Evolutionary conservation across 2,329 filamentous ascomycete genomes (phyloP), one percentile per base, ranked within the genome.

Genomic region (Aspergillus flavus): DNA sequence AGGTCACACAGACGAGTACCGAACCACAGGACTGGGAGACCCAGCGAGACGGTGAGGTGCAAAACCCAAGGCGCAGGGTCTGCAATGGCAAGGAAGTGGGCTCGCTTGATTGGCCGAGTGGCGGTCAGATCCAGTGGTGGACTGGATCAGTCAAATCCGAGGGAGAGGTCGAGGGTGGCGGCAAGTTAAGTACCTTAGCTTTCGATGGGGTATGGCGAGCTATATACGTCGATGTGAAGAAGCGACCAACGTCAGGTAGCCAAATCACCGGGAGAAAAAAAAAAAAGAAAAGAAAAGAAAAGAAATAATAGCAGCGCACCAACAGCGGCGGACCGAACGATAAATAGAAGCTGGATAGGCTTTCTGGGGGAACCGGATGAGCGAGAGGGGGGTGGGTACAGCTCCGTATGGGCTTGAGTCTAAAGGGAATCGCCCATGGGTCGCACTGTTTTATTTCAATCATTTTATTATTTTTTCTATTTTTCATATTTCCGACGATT

Each of bases 21-120:
- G 65, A 66, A 61, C 70, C 70, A 69, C 57, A 68, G 65, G 63
- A 41, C 64, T 71, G 70, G 70, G 70, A 71, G 61, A 65, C 68
- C 69, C 69, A 61, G 62, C 58, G 43, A 68, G 64, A 67, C 63
- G 70, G 67, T 64, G 66, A 66, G 57, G 45, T 43, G 34, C 54
- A 60, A 65, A 63, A 66, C 65, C 61, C 53, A 45, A 26, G 19
- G 46, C 41, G 60, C 61, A 61, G 61, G 57, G 61, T 60, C 61
- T 60, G 57, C 61, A 66, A 57, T 53, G 61, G 63, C 54, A 61
- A 61, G 59, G 56, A 30, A 50, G 60, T 61, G 62, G 62, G 39
- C 57, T 39, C 59, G 59, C 53, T 36, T 68, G 68, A 70, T 70
- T 70, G 68, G 68, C 43, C 54, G 60, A 64, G 34, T 59, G 58